phyloP scores from a whole-genome alignment of 345 rosid species.

The Pugionium cornutum region DNA sequence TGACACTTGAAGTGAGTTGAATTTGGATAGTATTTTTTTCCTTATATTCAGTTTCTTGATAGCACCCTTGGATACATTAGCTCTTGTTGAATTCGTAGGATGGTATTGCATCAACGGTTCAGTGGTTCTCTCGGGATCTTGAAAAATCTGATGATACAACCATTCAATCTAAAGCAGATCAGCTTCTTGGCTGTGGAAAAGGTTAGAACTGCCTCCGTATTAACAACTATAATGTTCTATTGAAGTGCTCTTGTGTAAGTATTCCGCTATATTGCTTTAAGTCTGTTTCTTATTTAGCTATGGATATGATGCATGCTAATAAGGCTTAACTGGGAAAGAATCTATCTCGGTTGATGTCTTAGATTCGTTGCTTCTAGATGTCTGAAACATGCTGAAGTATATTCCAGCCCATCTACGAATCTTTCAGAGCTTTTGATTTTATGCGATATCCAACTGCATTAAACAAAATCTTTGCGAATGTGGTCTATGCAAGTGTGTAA shows the following conservation, averaged over 20 bases:
- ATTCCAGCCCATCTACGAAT: conserved; percentile 4
- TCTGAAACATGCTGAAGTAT: conserved; percentile 20
- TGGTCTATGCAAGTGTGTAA: conserved; percentile 6
- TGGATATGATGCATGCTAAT: conserved; percentile 8
- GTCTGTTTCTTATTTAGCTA: conserved; percentile 11
- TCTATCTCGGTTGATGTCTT: conserved; percentile 6
- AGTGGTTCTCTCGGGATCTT: conserved; percentile 63
- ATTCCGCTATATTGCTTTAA: conserved; percentile 2
- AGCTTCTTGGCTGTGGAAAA: conserved; percentile 82
- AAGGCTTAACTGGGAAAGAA: conserved; percentile 3
- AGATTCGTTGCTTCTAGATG: conserved; percentile 16
- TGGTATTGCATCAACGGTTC: conserved; percentile 64
- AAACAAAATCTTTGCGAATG: neutral
- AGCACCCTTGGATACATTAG: conserved; percentile 6
- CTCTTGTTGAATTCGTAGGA: conserved; percentile 52
- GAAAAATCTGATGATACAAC: conserved; percentile 41
- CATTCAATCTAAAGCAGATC: conserved; percentile 66
- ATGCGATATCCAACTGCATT: conserved; percentile 11
- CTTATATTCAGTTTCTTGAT: conserved; percentile 21
- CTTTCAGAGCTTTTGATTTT: conserved; percentile 1
- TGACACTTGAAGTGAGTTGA: conserved; percentile 65
- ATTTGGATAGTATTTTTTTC: neutral
- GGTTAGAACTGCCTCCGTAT: conserved; percentile 49
- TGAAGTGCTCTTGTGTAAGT: conserved; percentile 7
- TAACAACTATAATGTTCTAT: neutral